A percentile compares a stretch with the other conserved stretches of the same genome.
These are phyloP conservation scores for Hevea brasiliensis DNA, from an alignment of 345 rosid genomes.

Conservation along the genomic window DNA sequence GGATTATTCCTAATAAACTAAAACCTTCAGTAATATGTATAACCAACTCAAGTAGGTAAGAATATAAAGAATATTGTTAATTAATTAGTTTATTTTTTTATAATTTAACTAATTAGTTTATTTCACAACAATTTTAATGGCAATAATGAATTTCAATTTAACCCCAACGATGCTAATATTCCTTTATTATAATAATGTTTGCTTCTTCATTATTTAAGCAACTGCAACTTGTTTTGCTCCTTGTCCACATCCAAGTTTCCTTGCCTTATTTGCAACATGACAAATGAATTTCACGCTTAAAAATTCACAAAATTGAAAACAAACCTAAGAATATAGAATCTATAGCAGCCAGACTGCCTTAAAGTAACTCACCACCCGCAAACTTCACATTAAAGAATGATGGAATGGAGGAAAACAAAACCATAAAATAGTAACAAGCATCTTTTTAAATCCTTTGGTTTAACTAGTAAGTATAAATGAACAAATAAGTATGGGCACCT, in stretches of 20 bases:
- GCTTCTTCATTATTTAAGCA: not conserved
- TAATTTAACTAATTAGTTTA: too few relatives aligned
- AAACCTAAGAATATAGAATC: not conserved
- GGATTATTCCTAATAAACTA: not conserved
- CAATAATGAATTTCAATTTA: too few relatives aligned
- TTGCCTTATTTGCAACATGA: not conserved
- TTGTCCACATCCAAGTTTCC: not conserved
- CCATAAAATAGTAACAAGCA: not conserved
- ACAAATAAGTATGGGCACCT: not conserved
- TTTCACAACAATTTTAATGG: not conserved
- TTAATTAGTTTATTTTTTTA: too few relatives aligned
- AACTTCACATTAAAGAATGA: not conserved
- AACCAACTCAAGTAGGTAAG: not conserved
- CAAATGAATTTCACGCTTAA: too few relatives aligned
- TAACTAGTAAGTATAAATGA: too few relatives aligned
- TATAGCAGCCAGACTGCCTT: not conserved
- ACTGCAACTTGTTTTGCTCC: not conserved
- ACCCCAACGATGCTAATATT: not conserved
- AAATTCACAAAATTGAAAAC: not conserved
- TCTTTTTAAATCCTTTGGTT: not conserved
- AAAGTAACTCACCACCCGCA: not conserved
- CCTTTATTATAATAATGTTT: not conserved
- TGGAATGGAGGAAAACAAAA: not conserved
- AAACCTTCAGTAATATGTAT: too few relatives aligned
- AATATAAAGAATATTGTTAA: not conserved